phyloP scores from a whole-genome alignment of 140 eudicot species.

The Ambrosia hybrid region DNA sequence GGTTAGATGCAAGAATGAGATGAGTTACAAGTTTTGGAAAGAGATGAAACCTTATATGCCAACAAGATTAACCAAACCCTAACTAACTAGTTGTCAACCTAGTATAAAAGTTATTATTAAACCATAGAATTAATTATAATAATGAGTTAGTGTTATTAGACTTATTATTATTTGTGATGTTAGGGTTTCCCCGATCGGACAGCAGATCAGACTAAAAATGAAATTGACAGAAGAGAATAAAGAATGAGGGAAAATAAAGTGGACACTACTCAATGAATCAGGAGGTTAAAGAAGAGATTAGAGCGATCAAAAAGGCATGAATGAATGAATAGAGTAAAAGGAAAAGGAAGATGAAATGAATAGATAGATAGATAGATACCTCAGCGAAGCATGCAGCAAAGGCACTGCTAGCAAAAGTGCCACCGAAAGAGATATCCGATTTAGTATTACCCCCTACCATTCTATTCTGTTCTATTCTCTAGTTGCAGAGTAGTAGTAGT shows the following conservation, averaged over 20 bases:
- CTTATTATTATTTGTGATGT: too few species aligned
- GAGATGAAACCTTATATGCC: too few species aligned
- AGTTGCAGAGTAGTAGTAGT: background rate
- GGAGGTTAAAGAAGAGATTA: background rate
- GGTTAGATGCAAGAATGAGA: too few species aligned
- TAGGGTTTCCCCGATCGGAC: background rate
- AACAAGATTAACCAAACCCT: too few species aligned
- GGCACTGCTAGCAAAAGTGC: conserved; percentile 79
- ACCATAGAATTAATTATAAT: background rate
- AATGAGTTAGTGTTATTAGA: too few species aligned
- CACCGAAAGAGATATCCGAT: conserved; percentile 74
- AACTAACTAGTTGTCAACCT: background rate
- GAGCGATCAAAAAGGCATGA: background rate
- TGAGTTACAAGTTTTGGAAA: too few species aligned
- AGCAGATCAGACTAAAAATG: background rate
- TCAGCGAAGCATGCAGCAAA: conserved; percentile 94
- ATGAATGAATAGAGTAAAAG: too few species aligned
- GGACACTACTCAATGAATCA: too few species aligned
- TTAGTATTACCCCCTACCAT: conserved; percentile 53
- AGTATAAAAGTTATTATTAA: too few species aligned
- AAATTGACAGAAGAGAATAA: too few species aligned
- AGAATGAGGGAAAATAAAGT: background rate
- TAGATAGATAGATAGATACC: conserved; percentile 34
- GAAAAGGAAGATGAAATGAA: too few species aligned
- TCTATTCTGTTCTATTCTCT: too few species aligned